Base-by-base conservation (phyloP, 176 grass and related monocot species). In the Paspalum vaginatum region DNA sequence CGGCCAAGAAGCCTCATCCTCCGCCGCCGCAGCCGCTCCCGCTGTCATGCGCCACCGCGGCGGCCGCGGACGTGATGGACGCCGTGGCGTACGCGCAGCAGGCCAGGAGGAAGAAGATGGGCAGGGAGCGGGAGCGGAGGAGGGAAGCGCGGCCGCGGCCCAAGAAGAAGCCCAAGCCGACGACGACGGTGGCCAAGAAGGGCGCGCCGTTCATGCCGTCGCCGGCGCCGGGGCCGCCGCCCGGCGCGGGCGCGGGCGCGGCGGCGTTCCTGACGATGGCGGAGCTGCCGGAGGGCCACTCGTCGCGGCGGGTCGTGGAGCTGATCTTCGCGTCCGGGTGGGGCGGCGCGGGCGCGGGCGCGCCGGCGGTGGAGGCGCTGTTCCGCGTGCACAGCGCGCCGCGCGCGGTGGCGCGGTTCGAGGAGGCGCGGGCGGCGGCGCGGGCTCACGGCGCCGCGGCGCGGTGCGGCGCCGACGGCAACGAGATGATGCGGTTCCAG, bases 401-500 rank as follows among this genome's bases (percentile, higher is more conserved):
- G 11, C 71, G 87, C 11, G 68, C 87, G 3, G 87, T 89, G 75
- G 76, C 84, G 11, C 76, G 84, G 65, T 92, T 92, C 87, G 90
- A 92, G 84, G 90, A 92, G 43, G 77, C 81, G 15, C 67, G 90
- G 45, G 67, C 65, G 0, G 80, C 83, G 0, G 90, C 83, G 0
- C 90, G 90, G 10, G 79, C 80, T 8, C 87, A 74, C 70, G 85
- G 83, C 41, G 74, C 70, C 2, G 76, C 87, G 14, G 87, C 90
- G 38, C 84, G 90, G 32, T 86, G 87, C 79, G 87, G 83, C 39
- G 90, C 87, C 58, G 90, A 92, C 70, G 90, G 87, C 70, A 92
- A 92, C 51, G 90, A 89, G 90, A 89, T 92, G 87, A 89, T 92
- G 84, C 84, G 90, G 22, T 92, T 92, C 84, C 87, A 89, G 64